Evolutionary conservation across 306 rosid genomes (phyloP), one percentile per base, ranked within the genome.

Genomic region (Malus sieversii): DNA sequence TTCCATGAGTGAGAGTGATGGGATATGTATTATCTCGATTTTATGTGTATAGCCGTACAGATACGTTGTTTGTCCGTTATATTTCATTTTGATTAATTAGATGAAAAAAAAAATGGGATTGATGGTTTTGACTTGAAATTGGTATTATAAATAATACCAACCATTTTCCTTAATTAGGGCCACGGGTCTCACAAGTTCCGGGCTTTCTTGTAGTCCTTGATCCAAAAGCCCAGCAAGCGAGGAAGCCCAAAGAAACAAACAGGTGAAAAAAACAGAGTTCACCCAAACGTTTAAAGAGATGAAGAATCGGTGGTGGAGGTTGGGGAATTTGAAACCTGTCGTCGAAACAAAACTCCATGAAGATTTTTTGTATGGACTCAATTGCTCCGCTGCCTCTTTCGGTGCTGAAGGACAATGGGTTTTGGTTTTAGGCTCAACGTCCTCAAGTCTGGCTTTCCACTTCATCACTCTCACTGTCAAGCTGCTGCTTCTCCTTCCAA

Each of bases 361-460:
- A 64, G 70, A 74, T 62, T 74, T 45, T 44, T 62, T 62, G 8
- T 86, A 87, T 85, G 88, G 85, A 73, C 86, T 67, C 82, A 45
- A 30, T 86, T 77, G 71, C 84, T 79, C 75, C 57, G 8, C 75
- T 61, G 10, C 73, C 74, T 42, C 75, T 5, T 59, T 78, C 75
- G 67, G 74, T 40, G 75, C 40, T 82, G 8, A 46, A 13, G 20
- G 25, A 23, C 46, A 19, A 93, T 93, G 98, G 97, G 88, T 77
- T 69, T 89, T 73, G 82, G 83, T 85, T 90, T 89, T 75, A 81
- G 88, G 77, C 83, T 90, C 11, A 88, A 83, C 76, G 79, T 89
- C 76, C 81, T 89, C 77, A 87, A 85, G 78, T 82, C 77, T 67
- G 80, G 69, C 62, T 73, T 82, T 33, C 90, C 85, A 18, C 13